Evolutionary conservation across 1,139 yeast genomes (phyloP), one percentile per base, ranked within the genome.

Genomic region (Eremothecium coryli): DNA sequence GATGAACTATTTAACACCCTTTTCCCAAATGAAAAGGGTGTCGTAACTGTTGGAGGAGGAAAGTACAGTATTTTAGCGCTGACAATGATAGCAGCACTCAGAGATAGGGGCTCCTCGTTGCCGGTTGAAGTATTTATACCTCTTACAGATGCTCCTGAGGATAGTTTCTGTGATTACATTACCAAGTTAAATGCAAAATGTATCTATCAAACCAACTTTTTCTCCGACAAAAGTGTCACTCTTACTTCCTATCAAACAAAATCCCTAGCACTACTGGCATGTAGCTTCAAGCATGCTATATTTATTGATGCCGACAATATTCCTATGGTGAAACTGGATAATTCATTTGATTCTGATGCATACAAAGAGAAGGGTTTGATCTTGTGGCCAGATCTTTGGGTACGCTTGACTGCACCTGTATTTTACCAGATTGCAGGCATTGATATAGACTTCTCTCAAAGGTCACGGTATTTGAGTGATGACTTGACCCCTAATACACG

Each of bases 371-470:
- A 48, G 16, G 66, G 67, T 2, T 38, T 68, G 23, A 54, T 68
- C 2, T 31, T 76, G n/a, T 79, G 88, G 88, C 86, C 88, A 3
- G 85, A 77, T 51, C 72, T 71, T 38, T 78, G 85, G 84, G 62
- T 70, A 36, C 65, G 86, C 45, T 66, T 77, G 1, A 70, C 77
- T 0, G 64, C 76, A 3, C 86, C 86, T 1, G 56, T 50, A 17
- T 74, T 62, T 44, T 78, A 75, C 48, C 69, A 74, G 3, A 66
- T 77, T 35, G 73, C 80, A 1, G 71, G 68, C 3, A 50, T 68
- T 2, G 43, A 51, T 6, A 54, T 70, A 8, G 52, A 54, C 29
- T 21, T 44, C 23, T 39, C 35, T 9, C 39, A 39, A 11, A 42
- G 56, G 30, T 47, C 43, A 6, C 44, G 62, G 44, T 38, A 35